These are phyloP conservation scores for Quercus phellos DNA, from an alignment of 331 rosid species.

Conservation along the genomic window DNA sequence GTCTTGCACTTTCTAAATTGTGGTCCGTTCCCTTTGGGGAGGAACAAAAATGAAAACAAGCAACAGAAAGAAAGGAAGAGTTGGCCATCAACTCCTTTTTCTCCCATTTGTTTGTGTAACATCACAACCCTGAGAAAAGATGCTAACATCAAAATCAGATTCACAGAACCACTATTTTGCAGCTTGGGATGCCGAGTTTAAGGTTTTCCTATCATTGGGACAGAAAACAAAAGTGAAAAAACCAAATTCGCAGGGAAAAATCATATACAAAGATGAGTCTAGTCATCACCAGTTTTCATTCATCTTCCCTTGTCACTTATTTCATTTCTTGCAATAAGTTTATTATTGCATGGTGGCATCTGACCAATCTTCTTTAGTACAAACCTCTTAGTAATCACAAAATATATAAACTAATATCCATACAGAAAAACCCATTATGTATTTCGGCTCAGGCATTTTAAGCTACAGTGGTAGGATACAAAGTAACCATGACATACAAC, in stretches of 20 bases:
- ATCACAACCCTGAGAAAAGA: no score
- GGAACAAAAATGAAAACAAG: no score
- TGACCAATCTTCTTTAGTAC: background rate
- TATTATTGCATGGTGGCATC: background rate
- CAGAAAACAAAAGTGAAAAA: background rate
- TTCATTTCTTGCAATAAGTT: background rate
- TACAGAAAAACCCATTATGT: no score
- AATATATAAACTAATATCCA: background rate
- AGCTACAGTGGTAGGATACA: conserved; percentile 18
- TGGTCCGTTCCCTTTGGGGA: no score
- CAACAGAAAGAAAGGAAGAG: no score
- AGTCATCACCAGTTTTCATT: background rate
- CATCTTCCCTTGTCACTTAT: background rate
- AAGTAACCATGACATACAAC: conserved; percentile 8
- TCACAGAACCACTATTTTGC: no score
- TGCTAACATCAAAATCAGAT: no score
- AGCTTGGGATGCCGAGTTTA: background rate
- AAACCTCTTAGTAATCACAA: background rate
- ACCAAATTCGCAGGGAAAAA: background rate
- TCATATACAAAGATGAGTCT: background rate
- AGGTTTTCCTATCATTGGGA: background rate
- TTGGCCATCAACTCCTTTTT: no score
- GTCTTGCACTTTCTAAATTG: no score
- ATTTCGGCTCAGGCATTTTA: background rate
- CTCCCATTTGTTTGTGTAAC: no score